phyloP scores from a whole-genome alignment of 306 rosid genomes.

The Herpetospermum pedunculosum region DNA sequence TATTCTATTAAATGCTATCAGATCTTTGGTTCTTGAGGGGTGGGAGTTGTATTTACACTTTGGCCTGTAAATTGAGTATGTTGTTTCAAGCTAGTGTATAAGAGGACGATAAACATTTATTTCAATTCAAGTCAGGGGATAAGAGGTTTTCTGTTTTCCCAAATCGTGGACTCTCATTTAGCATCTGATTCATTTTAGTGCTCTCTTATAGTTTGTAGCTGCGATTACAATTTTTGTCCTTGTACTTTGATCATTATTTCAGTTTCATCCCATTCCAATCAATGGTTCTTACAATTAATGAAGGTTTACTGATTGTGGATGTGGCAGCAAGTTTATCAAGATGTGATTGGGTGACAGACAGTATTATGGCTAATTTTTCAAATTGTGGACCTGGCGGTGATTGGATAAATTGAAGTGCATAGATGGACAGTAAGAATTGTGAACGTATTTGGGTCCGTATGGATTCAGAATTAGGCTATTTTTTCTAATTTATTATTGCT shows the following conservation, averaged over 20 bases:
- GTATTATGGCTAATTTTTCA: neutral
- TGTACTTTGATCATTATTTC: neutral
- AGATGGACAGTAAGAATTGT: neutral
- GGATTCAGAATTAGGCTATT: neutral
- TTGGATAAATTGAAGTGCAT: neutral
- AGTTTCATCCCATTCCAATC: neutral
- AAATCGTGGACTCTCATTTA: neutral
- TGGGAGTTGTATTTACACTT: neutral
- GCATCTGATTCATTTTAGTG: neutral
- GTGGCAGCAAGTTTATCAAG: neutral
- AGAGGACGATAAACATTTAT: neutral
- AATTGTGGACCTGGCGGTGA: neutral
- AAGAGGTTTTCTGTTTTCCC: neutral
- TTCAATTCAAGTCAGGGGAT: neutral
- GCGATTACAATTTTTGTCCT: neutral
- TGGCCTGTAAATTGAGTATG: neutral
- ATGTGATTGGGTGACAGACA: neutral
- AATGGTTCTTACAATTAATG: neutral
- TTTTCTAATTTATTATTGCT: neutral
- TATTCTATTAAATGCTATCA: neutral
- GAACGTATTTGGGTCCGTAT: neutral
- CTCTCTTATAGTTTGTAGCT: neutral
- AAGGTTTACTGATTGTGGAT: neutral
- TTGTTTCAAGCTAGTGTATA: neutral
- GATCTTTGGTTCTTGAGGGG: neutral